Conservation (phyloP, 768 basidiomycete genomes). For the Leccinum pellstonianum region DNA sequence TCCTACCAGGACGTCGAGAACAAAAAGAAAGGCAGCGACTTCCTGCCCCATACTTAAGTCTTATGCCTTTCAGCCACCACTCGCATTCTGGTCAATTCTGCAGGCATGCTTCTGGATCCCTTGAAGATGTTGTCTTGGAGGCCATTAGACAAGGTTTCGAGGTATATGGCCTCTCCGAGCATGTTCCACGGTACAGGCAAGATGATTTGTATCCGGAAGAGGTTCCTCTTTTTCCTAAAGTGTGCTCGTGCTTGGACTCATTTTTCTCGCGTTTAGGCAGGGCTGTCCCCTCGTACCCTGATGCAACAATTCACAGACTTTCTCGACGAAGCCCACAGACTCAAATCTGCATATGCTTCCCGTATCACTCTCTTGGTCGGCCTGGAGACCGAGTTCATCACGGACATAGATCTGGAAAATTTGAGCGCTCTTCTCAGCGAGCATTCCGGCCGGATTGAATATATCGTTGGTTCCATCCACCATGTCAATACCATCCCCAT, state of each 20-base stretch:
- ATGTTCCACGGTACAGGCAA: slow-evolving; percentile 82
- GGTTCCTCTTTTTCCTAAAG: slow-evolving; percentile 43
- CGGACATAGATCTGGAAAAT: slow-evolving; percentile 56
- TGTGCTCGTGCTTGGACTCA: slow-evolving; percentile 12
- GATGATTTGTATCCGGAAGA: slow-evolving; percentile 95
- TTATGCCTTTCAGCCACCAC: slow-evolving; percentile 76
- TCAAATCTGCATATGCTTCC: slow-evolving; percentile 60
- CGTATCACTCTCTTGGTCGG: slow-evolving; percentile 81
- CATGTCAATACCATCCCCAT: slow-evolving; percentile 87
- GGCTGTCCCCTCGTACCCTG: slow-evolving; percentile 51
- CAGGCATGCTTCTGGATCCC: slow-evolving; percentile 76
- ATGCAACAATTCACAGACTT: slow-evolving; percentile 68
- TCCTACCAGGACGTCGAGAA: slow-evolving; percentile 2
- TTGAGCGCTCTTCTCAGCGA: slow-evolving; percentile 52
- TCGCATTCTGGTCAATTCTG: slow-evolving; percentile 95
- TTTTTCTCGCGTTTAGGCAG: slow-evolving; percentile 43
- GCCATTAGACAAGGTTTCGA: slow-evolving; percentile 79
- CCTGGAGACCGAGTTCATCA: slow-evolving; percentile 90
- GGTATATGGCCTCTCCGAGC: slow-evolving; percentile 87
- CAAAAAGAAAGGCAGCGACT: slow-evolving; percentile 2
- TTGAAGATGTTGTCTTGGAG: slow-evolving; percentile 79
- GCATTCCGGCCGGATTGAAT: slow-evolving; percentile 63
- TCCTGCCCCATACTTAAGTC: not conserved
- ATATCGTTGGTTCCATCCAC: slow-evolving; percentile 90
- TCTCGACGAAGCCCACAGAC: slow-evolving; percentile 73